phyloP scores from a whole-genome alignment of 257 asterid genomes.

The Capsicum rhomboideum region DNA sequence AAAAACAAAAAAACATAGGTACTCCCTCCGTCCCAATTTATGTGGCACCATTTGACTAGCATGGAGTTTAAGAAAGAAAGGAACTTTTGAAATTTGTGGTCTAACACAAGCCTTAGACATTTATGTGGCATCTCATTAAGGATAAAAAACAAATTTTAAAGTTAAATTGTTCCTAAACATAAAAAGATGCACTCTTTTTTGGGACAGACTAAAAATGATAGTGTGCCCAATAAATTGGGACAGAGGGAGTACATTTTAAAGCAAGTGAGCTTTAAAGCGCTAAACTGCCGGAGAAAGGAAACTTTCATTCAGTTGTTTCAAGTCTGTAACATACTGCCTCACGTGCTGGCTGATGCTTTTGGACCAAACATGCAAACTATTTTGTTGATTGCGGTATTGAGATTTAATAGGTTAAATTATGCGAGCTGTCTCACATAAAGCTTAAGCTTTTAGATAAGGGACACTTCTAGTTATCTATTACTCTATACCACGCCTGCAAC shows the following conservation, averaged over 20 bases:
- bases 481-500: too few species aligned
- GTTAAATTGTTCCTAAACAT: not conserved
- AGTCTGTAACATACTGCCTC: too few species aligned
- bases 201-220: not conserved
- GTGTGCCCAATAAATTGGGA: not conserved
- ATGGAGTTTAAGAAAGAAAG: not conserved
- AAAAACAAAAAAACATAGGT: not conserved
- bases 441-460: too few species aligned
- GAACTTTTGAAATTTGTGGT: not conserved
- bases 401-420: not conserved
- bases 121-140: not conserved
- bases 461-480: too few species aligned
- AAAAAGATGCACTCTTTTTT: not conserved
- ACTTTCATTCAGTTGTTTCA: too few species aligned
- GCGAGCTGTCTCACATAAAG: not conserved
- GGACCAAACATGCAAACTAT: not conserved
- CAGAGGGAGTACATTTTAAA: too few species aligned
- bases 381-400: not conserved
- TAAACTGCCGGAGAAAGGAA: too few species aligned
- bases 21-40: not conserved
- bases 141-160: not conserved
- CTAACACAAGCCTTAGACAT: not conserved
- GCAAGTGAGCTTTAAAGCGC: too few species aligned
- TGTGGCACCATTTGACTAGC: not conserved
- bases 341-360: not conserved